Base-by-base conservation (phyloP, 78 protist species). In the Diacronema lutheri region DNA sequence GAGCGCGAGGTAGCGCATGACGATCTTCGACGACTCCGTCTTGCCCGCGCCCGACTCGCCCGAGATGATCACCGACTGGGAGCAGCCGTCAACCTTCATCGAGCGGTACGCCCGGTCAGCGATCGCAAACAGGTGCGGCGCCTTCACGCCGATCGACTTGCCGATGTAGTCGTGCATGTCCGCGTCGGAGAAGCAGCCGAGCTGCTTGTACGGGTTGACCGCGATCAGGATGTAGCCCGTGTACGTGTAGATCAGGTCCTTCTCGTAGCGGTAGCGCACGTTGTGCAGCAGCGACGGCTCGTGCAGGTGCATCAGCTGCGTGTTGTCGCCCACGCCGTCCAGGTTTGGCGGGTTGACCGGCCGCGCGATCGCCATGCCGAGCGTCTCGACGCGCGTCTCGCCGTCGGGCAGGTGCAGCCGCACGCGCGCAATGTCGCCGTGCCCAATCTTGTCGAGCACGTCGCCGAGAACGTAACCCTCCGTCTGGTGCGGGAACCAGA, bases 211-310 rank as follows among this genome's bases (percentile, higher is more conserved):
- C 44, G 98, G 98, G 90, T 96, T 96, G 25, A 96, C 72, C 1
- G 93, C 98, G 29, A 96, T 96, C 37, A 92, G 86, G 76, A 96
- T 94, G 38, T 95, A 93, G 33, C 97, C 98, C 19, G 81, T 74
- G 81, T 74, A 74, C 64, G 88, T 71, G 93, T 96, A 94, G 41
- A 96, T 94, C 31, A 93, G 50, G 80, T 90, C 90, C 71, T 89
- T 55, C 33, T n/a, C 23, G 89, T 95, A 95, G 50, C 97, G 88
- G 41, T 73, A 86, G 60, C 92, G 88, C 31, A 95, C 85, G 89
- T 95, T 95, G 86, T 90, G 87, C 85, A 95, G 93, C 60, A 95
- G 96, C 29, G 93, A 46, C 38, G 97, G 90, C 92, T 94, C 97
- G 86, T 91, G 90, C 64, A 95, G 91, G 85, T 94, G 86, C 40